Base-by-base conservation (phyloP, 2,329 filamentous ascomycete genomes). In the Ophiostoma montium region DNA sequence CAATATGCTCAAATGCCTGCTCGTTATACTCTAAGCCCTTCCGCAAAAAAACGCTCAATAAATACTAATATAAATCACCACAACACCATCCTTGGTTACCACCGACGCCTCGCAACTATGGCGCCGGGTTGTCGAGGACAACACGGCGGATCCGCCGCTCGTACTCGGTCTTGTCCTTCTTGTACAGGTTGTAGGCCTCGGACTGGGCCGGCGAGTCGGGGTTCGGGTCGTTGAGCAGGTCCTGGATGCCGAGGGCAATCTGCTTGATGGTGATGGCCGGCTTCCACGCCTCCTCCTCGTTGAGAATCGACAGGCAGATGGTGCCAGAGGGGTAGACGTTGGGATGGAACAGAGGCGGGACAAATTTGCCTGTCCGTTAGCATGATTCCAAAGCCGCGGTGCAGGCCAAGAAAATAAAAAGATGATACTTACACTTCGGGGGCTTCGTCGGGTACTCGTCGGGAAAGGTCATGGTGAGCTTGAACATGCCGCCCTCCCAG, bases 371-470 rank as follows among this genome's bases (percentile, higher is more conserved):
- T 27, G 23, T 4, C 8, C 8, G 23, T 27, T 27, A 27, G 23
- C n/a, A n/a, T n/a, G n/a, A n/a, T n/a, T n/a, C n/a, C n/a, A n/a
- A n/a, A n/a, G n/a, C n/a, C n/a, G n/a, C n/a, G n/a, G n/a, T n/a
- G n/a, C n/a, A n/a, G n/a, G n/a, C n/a, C n/a, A n/a, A n/a, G n/a
- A n/a, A n/a, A n/a, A n/a, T n/a, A n/a, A n/a, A n/a, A n/a, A n/a
- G n/a, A n/a, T n/a, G n/a, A n/a, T n/a, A 27, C 23, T 27, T 8
- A 27, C 92, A 98, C 70, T 98, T 98, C 1, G 92, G 92, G 31
- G 92, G 92, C 67, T 98, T 98, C 47, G 94, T 98, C 15, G 92
- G 92, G 65, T 98, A 98, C 61, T 98, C 89, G 60, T 98, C 92
- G 0, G 94, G 92, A 59, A 98, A 98, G 11, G 76, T 80, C 59